A percentile compares a stretch with the other conserved stretches of the same genome.
Conservation (phyloP, 1,284 basidiomycete genomes). For the Moesziomyces globuligerus region DNA sequence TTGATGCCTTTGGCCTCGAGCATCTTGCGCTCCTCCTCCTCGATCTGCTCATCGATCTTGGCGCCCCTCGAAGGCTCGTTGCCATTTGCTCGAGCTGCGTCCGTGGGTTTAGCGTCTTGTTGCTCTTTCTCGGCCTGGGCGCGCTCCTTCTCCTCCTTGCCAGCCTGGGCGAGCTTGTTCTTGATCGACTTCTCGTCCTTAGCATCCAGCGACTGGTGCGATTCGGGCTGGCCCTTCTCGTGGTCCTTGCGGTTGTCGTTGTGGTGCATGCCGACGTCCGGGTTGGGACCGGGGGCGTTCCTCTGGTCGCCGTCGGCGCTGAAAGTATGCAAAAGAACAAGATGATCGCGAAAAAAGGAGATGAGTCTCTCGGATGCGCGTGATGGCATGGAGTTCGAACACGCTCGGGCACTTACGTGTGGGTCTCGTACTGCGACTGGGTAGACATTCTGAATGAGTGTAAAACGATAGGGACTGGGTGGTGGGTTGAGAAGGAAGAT, state of each 20-base stretch:
- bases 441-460: conserved; percentile 36
- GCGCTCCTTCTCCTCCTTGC: conserved; percentile 56
- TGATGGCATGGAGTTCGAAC: neutral
- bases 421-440: conserved; percentile 39
- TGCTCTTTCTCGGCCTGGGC: conserved; percentile 43
- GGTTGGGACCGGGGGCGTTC: conserved; percentile 50
- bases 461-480: neutral
- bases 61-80: conserved; percentile 75
- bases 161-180: conserved; percentile 62
- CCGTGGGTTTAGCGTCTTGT: conserved; percentile 44
- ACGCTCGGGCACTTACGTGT: conserved; percentile 36
- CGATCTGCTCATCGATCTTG: conserved; percentile 74
- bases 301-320: conserved; percentile 57
- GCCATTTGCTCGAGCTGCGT: conserved; percentile 68
- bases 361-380: neutral
- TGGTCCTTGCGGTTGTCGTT: conserved; percentile 53
- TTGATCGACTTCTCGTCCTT: conserved; percentile 63
- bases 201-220: conserved; percentile 55
- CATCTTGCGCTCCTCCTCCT: conserved; percentile 68
- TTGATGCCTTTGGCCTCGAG: conserved; percentile 65
- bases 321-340: neutral
- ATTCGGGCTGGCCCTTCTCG: conserved; percentile 58
- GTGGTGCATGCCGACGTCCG: conserved; percentile 50
- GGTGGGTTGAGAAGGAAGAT: neutral
- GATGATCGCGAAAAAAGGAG: neutral